Percentiles rank a stretch among this genome's conserved stretches.
Evolutionary conservation across 495 filamentous ascomycete genomes (phyloP).

Genomic region (Talaromyces adpressus): DNA sequence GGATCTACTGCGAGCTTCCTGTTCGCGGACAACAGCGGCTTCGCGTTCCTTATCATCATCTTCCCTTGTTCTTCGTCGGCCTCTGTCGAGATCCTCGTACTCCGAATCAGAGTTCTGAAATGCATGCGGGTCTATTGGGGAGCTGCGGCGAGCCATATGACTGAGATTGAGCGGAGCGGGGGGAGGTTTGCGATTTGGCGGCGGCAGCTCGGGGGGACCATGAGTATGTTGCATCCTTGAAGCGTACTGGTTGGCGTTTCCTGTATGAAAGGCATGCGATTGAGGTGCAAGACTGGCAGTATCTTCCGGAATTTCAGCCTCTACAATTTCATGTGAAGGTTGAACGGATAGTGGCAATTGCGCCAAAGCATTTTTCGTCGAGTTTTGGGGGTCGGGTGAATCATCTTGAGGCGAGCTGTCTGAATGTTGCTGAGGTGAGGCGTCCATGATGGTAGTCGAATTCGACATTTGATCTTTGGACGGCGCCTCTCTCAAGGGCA

Average conservation of each 20-base stretch:
- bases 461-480: background rate
- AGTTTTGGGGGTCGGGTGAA: background rate
- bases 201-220: conserved; percentile 24
- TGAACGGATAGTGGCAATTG: background rate
- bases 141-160: conserved; percentile 28
- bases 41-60: conserved; percentile 81
- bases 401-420: background rate
- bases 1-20: conserved; percentile 56
- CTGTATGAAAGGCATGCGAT: background rate
- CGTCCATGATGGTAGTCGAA: background rate
- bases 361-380: background rate
- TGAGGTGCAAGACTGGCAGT: background rate
- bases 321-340: background rate
- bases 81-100: conserved; percentile 72
- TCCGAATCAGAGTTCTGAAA: conserved; percentile 70
- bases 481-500: background rate
- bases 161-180: conserved; percentile 77
- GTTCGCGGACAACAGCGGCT: conserved; percentile 53
- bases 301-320: background rate
- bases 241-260: background rate
- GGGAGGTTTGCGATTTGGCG: conserved; percentile 68
- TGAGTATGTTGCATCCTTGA: conserved; percentile 8
- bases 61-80: conserved; percentile 78
- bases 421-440: background rate
- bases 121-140: conserved; percentile 35